phyloP scores from a whole-genome alignment of 768 basidiomycete species.

The Kwoniella europaea region DNA sequence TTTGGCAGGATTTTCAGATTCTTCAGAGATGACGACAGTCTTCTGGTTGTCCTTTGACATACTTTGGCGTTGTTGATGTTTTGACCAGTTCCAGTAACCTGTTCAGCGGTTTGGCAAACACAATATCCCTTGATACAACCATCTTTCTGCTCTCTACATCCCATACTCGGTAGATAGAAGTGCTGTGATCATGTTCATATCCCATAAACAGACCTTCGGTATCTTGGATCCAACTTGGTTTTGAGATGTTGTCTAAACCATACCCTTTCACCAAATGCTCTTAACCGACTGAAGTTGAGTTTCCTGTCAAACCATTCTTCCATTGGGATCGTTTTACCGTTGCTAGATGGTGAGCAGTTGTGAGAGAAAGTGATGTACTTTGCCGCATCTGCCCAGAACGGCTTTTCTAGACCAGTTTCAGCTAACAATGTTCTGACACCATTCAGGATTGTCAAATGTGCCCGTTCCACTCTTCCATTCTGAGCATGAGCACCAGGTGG shows the following conservation, averaged over 20 bases:
- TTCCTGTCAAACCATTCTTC: conserved; percentile 17
- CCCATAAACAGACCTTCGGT: conserved; percentile 6
- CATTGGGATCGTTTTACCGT: conserved; percentile 1
- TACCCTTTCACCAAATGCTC: conserved; percentile 5
- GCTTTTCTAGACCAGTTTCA: conserved; percentile 16
- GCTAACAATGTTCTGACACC: conserved; percentile 24
- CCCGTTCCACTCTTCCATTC: conserved; percentile 37
- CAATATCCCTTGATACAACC: conserved; percentile 4
- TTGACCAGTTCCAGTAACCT: neutral
- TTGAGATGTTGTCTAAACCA: conserved; percentile 6
- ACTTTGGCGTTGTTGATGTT: neutral
- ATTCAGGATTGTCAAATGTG: conserved; percentile 30
- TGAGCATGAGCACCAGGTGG: conserved; percentile 35
- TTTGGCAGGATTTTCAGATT: neutral
- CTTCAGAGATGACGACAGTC: neutral
- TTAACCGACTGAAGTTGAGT: conserved; percentile 10
- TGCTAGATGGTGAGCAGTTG: conserved; percentile 16
- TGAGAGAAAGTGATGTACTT: conserved; percentile 22
- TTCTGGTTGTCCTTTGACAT: neutral
- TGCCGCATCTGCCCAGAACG: conserved; percentile 30
- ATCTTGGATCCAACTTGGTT: conserved; percentile 7
- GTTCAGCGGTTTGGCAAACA: neutral
- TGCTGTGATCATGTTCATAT: conserved; percentile 5
- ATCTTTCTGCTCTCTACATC: conserved; percentile 7
- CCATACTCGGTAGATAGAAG: neutral